These are phyloP conservation scores for Fusarium concolor DNA, from an alignment of 2,329 filamentous ascomycete species.

Conservation along the genomic window DNA sequence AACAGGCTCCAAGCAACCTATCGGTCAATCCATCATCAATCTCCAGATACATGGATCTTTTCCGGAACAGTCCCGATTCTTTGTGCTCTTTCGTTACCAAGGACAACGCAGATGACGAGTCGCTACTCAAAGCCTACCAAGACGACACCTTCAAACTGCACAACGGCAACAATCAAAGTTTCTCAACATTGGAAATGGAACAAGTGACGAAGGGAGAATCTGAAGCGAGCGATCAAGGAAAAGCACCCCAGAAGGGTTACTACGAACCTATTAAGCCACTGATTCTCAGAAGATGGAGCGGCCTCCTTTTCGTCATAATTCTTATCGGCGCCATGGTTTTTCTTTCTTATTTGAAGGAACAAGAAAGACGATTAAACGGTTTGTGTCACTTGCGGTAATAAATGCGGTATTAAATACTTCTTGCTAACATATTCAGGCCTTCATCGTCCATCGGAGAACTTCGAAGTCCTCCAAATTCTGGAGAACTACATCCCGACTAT, in stretches of 20 bases:
- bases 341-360: slow-evolving; percentile 42
- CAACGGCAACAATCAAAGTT: too few relatives aligned
- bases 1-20: slow-evolving; percentile 18
- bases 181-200: too few relatives aligned
- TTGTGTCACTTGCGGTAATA: too few relatives aligned
- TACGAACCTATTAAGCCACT: slow-evolving; percentile 45
- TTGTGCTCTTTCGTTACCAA: too few relatives aligned
- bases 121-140: too few relatives aligned
- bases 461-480: slow-evolving; percentile 53
- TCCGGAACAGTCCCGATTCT: too few relatives aligned
- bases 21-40: slow-evolving; percentile 46
- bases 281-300: slow-evolving; percentile 31
- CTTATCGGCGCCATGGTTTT: slow-evolving; percentile 27
- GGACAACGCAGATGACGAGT: too few relatives aligned
- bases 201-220: too few relatives aligned
- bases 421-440: slow-evolving; percentile 44
- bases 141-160: too few relatives aligned
- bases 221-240: too few relatives aligned
- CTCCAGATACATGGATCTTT: neutral
- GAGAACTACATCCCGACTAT: slow-evolving; percentile 65
- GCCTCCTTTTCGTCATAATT: slow-evolving; percentile 21
- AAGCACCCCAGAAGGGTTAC: slow-evolving; percentile 12
- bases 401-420: too few relatives aligned
- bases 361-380: slow-evolving; percentile 18
- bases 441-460: slow-evolving; percentile 46